These are phyloP conservation scores for Colletotrichum paranaense DNA, from an alignment of 2,329 filamentous ascomycete genomes.

Conservation along the genomic window DNA sequence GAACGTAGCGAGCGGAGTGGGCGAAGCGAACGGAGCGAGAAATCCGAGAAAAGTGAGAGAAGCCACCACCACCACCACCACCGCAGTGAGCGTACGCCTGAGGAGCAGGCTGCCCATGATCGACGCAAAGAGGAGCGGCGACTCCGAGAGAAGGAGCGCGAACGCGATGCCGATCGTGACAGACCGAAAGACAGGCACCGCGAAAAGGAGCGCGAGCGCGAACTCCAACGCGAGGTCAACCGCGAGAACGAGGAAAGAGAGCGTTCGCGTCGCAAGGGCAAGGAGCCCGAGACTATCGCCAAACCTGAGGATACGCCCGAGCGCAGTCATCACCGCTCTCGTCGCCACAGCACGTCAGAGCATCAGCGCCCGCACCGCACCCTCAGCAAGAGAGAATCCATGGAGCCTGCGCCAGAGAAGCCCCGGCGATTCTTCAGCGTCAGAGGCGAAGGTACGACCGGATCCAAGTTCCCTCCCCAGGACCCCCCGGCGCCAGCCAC, in stretches of 20 bases:
- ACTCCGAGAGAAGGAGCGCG: background rate
- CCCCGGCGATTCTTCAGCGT: slow-evolving; percentile 56
- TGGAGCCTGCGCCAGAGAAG: slow-evolving; percentile 37
- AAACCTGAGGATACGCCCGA: slow-evolving; percentile 32
- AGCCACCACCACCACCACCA: background rate
- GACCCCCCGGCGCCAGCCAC: slow-evolving; percentile 32
- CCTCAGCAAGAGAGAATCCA: slow-evolving; percentile 42
- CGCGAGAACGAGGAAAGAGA: slow-evolving; percentile 15
- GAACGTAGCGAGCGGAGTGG: slow-evolving; percentile 45
- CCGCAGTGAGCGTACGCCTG: slow-evolving; percentile 51
- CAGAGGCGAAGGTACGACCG: slow-evolving; percentile 50
- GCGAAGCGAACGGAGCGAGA: slow-evolving; percentile 19
- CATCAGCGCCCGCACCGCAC: slow-evolving; percentile 42
- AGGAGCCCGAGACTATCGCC: slow-evolving; percentile 41
- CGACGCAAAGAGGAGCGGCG: slow-evolving; percentile 50
- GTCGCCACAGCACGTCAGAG: slow-evolving; percentile 53
- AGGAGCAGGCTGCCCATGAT: slow-evolving; percentile 63
- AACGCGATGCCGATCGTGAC: background rate
- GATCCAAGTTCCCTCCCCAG: slow-evolving; percentile 37
- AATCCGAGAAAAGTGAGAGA: slow-evolving; percentile 8
- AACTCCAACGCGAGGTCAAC: slow-evolving; percentile 20
- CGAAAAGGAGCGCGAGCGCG: slow-evolving; percentile 42
- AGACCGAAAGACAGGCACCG: slow-evolving; percentile 22
- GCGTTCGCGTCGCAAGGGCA: slow-evolving; percentile 46
- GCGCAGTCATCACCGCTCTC: slow-evolving; percentile 51